phyloP scores from a whole-genome alignment of 75 land plant species.

The Chamaecyparis obtusa region DNA sequence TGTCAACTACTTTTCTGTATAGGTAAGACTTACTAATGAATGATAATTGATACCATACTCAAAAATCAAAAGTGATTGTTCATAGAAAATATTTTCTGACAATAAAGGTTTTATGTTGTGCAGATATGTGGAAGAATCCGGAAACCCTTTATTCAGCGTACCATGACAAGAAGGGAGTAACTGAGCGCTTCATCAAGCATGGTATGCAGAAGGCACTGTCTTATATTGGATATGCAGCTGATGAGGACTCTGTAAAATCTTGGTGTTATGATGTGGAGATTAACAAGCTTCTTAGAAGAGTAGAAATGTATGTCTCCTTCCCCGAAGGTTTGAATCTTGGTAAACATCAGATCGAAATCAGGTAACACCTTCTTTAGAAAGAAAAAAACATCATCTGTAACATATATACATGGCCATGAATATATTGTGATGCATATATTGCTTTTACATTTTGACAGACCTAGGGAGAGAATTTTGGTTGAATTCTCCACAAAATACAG shows the following conservation, averaged over 20 bases:
- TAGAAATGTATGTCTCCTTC: slow-evolving; percentile 41
- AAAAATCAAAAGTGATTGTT: too few species aligned
- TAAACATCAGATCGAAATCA: slow-evolving; percentile 21
- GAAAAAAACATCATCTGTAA: neutral
- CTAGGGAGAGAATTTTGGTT: slow-evolving; percentile 32
- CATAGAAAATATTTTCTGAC: too few species aligned
- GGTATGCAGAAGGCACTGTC: neutral
- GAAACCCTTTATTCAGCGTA: neutral
- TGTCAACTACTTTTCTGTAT: slow-evolving; percentile 36
- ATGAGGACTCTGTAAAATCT: slow-evolving; percentile 10
- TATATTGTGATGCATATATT: neutral
- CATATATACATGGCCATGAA: neutral
- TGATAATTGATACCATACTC: neutral
- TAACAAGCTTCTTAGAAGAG: slow-evolving; percentile 22
- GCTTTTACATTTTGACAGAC: slow-evolving; percentile 1
- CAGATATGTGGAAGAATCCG: neutral
- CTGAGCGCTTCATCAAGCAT: neutral
- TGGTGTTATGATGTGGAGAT: slow-evolving; percentile 35
- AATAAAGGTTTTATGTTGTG: neutral
- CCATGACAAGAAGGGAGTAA: neutral
- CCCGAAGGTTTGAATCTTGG: slow-evolving; percentile 12
- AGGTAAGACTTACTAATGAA: slow-evolving; percentile 15
- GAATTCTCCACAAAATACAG: slow-evolving; percentile 30
- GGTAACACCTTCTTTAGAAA: slow-evolving; percentile 9
- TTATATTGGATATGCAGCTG: slow-evolving; percentile 11